Conservation (phyloP, 805 yeast genomes). For the Novakomyces olei region DNA sequence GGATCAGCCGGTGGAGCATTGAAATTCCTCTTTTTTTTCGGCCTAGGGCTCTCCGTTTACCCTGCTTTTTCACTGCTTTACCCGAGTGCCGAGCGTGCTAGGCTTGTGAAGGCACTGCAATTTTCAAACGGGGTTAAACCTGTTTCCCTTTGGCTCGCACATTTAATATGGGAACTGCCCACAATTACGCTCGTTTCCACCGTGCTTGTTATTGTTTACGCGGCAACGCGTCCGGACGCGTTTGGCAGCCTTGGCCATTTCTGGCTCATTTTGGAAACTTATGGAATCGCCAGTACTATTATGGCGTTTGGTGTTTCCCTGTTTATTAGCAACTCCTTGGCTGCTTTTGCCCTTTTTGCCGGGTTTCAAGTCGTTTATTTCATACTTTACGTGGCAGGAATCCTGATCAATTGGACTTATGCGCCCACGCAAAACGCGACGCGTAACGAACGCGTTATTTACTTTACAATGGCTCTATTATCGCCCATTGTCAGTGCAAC, state of each 20-base stretch:
- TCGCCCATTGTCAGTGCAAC: conserved; percentile 15
- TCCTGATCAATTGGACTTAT: conserved; percentile 14
- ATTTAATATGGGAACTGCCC: conserved; percentile 13
- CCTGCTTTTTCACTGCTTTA: conserved; percentile 17
- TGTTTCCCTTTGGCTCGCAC: conserved; percentile 17
- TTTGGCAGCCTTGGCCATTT: conserved; percentile 15
- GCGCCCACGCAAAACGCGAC: conserved; percentile 14
- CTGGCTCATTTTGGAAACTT: conserved; percentile 15
- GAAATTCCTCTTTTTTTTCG: conserved; percentile 17
- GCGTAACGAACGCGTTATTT: conserved; percentile 10
- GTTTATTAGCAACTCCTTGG: conserved; percentile 15
- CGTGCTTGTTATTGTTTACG: conserved; percentile 13
- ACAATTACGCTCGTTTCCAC: conserved; percentile 12
- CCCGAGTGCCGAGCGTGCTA: conserved; percentile 17
- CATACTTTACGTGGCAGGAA: conserved; percentile 15
- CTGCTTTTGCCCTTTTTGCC: conserved; percentile 20
- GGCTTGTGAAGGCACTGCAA: conserved; percentile 17
- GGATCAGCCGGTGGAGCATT: conserved; percentile 17
- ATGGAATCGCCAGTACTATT: conserved; percentile 14
- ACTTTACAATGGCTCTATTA: conserved; percentile 14
- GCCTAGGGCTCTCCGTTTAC: conserved; percentile 17
- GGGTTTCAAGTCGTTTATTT: conserved; percentile 16
- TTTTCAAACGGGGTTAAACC: conserved; percentile 18
- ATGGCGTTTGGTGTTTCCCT: conserved; percentile 15
- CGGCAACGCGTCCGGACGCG: conserved; percentile 10